These are phyloP conservation scores for Conidiobolus coronatus DNA, from an alignment of 371 early-diverging fungal species.

Conservation along the genomic window DNA sequence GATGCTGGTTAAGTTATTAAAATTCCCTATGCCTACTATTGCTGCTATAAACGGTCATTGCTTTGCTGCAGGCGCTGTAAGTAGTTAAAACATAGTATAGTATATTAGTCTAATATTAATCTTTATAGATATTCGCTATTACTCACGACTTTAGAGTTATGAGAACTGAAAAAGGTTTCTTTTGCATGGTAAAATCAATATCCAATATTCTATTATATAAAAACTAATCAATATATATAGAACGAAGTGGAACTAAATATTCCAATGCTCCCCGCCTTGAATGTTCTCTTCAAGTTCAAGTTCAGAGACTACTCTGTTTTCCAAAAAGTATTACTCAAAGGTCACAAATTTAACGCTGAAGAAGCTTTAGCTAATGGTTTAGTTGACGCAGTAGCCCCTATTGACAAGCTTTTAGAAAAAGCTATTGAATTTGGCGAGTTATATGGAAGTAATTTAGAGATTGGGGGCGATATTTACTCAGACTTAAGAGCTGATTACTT, in stretches of 20 bases:
- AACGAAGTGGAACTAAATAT: slow-evolving; percentile 57
- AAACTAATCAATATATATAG: too few species aligned
- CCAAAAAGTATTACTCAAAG: not conserved
- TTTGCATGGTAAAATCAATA: slow-evolving; percentile 27
- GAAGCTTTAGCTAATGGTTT: not conserved
- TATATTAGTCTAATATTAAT: not conserved
- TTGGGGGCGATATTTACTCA: too few species aligned
- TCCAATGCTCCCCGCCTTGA: slow-evolving; percentile 49
- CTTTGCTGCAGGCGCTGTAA: slow-evolving; percentile 45
- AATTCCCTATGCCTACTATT: slow-evolving; percentile 49
- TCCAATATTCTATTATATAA: too few species aligned
- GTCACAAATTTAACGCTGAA: not conserved
- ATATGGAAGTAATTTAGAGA: too few species aligned
- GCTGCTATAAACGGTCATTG: slow-evolving; percentile 67
- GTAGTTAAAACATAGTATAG: not conserved
- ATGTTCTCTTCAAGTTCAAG: slow-evolving; percentile 33
- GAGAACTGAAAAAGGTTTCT: slow-evolving; percentile 51
- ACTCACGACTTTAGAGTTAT: slow-evolving; percentile 44
- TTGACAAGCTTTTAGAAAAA: not conserved
- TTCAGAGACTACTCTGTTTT: slow-evolving; percentile 6
- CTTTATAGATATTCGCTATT: not conserved
- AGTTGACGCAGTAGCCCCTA: not conserved
- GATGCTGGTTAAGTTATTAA: slow-evolving; percentile 25
- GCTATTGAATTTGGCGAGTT: too few species aligned
- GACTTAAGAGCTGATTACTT: too few species aligned